These are phyloP conservation scores for Trametes polyzona DNA, from an alignment of 1,284 basidiomycete genomes.

Conservation along the genomic window DNA sequence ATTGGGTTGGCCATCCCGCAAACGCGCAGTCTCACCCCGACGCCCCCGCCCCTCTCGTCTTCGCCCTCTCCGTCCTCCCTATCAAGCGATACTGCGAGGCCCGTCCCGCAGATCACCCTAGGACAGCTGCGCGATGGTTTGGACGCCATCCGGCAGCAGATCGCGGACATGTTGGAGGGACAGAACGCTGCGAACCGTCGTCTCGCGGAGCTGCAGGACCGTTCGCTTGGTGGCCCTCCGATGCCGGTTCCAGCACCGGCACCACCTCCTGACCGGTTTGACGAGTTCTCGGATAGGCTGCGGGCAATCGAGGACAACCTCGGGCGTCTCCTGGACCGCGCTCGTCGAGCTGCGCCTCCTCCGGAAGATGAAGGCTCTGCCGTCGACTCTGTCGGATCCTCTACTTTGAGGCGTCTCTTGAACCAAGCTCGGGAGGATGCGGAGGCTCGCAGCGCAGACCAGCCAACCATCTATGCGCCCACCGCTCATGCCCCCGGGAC, in stretches of 20 bases:
- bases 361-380: constrained; percentile 29
- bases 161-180: constrained; percentile 56
- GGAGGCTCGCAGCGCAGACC: constrained; percentile 26
- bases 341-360: constrained; percentile 18
- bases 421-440: constrained; percentile 23
- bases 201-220: constrained; percentile 46
- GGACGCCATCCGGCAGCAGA: constrained; percentile 53
- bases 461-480: constrained; percentile 44
- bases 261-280: constrained; percentile 33
- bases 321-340: constrained; percentile 27
- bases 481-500: constrained; percentile 46
- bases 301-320: constrained; percentile 50
- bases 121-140: constrained; percentile 49
- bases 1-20: constrained; percentile 14
- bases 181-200: constrained; percentile 59
- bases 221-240: constrained; percentile 3
- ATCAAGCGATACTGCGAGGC: constrained; percentile 50
- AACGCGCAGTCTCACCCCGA: constrained; percentile 21
- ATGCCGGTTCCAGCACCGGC: no score
- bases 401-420: constrained; percentile 34
- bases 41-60: constrained; percentile 38
- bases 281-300: constrained; percentile 43
- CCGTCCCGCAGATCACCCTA: constrained; percentile 37
- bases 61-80: constrained; percentile 44
- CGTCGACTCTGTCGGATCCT: constrained; percentile 23